Percentiles rank a stretch among this genome's conserved stretches.
phyloP scores from a whole-genome alignment of 805 yeast species.

The Myxozyma mucilagina region DNA sequence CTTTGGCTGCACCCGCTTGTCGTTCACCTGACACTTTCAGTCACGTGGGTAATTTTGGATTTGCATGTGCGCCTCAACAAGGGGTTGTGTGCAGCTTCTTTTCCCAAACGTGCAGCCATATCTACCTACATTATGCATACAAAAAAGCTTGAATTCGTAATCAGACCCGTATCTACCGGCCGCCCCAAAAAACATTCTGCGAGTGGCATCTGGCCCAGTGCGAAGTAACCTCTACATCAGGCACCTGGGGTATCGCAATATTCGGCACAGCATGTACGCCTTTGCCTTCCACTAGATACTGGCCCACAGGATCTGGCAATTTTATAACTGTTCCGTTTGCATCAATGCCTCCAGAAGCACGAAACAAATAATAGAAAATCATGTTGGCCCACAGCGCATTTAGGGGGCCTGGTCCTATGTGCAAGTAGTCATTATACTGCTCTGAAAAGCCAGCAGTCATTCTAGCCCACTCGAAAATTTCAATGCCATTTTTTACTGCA shows the following conservation, averaged over 20 bases:
- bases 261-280: conserved; percentile 8
- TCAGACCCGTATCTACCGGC: not conserved
- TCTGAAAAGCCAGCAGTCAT: conserved; percentile 8
- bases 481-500: conserved; percentile 10
- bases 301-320: conserved; percentile 14
- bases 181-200: conserved; percentile 25
- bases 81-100: too few relatives aligned
- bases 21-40: too few relatives aligned
- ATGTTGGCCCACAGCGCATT: conserved; percentile 12
- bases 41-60: too few relatives aligned
- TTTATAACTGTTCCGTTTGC: conserved; percentile 6
- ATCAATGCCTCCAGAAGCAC: conserved; percentile 27
- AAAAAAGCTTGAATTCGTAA: not conserved
- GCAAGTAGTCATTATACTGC: conserved; percentile 15
- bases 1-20: too few relatives aligned
- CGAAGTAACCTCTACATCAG: conserved; percentile 7
- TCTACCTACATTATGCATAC: not conserved
- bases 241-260: not conserved
- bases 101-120: not conserved
- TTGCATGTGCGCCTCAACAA: too few relatives aligned
- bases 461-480: conserved; percentile 26
- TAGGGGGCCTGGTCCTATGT: conserved; percentile 12
- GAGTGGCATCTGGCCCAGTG: conserved; percentile 25
- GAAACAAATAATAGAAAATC: conserved; percentile 23
- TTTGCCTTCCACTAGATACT: conserved; percentile 13